Evolutionary conservation across 371 early-diverging fungal genomes (phyloP).

Genomic region (Mortierella sp.): DNA sequence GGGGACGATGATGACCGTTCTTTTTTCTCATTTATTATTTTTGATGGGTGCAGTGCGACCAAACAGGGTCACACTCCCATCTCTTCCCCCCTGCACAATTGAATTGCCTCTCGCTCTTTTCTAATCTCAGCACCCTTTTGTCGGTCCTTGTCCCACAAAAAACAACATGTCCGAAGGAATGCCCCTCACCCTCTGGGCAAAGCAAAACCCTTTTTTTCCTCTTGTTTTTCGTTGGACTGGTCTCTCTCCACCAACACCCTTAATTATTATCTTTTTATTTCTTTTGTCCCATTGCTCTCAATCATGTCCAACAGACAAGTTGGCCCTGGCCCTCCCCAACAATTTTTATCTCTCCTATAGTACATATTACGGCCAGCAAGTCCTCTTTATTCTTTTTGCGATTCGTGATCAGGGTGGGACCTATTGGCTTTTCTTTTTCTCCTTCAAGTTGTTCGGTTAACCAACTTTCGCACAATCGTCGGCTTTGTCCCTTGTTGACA

Average conservation of each 20-base stretch:
- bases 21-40: background rate
- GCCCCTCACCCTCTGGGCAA: background rate
- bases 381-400: background rate
- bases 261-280: background rate
- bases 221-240: background rate
- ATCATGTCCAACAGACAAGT: background rate
- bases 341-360: background rate
- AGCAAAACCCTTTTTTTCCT: background rate
- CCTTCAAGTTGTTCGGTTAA: background rate
- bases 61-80: background rate
- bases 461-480: background rate
- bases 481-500: background rate
- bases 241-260: constrained; percentile 12
- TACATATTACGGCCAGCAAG: background rate
- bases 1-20: background rate
- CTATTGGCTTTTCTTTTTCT: background rate
- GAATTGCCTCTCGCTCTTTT: background rate
- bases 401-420: background rate
- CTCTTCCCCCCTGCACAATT: background rate
- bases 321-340: constrained; percentile 14
- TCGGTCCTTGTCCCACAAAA: background rate
- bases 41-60: background rate
- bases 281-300: background rate
- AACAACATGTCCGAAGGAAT: constrained; percentile 1
- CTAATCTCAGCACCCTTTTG: background rate